phyloP scores from a whole-genome alignment of 768 basidiomycete species.

The Gymnopilus junonius region DNA sequence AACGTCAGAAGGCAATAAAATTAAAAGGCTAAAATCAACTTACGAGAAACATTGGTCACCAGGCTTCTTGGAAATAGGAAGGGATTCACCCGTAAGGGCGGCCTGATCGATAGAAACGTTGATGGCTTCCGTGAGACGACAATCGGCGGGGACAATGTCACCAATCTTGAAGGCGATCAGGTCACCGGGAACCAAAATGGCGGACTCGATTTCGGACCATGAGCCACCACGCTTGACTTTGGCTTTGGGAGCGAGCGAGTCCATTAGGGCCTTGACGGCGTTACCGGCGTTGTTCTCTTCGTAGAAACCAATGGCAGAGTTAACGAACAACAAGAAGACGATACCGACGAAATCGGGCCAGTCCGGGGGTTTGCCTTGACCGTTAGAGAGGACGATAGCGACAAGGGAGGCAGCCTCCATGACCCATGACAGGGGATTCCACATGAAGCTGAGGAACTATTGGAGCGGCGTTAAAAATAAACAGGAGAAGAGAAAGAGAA shows the following conservation, averaged over 20 bases:
- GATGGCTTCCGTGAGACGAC: constrained; percentile 94
- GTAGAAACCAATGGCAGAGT: constrained; percentile 98
- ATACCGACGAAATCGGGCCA: constrained; percentile 99
- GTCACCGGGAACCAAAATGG: constrained; percentile 92
- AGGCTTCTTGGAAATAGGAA: constrained; percentile 89
- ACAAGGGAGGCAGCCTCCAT: constrained; percentile 97
- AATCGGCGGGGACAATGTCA: constrained; percentile 97
- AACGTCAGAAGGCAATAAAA: constrained; percentile 6
- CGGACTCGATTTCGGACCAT: constrained; percentile 92
- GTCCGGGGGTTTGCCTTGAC: constrained; percentile 83
- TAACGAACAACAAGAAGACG: constrained; percentile 87
- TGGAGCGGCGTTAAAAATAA: constrained; percentile 1
- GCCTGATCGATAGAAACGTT: constrained; percentile 99
- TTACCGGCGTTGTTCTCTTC: constrained; percentile 98
- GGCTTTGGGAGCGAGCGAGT: constrained; percentile 97
- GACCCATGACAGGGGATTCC: constrained; percentile 99
- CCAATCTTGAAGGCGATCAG: constrained; percentile 99
- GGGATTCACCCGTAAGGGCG: constrained; percentile 95
- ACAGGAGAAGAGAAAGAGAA: neutral
- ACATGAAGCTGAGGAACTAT: constrained; percentile 96
- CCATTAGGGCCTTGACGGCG: constrained; percentile 99
- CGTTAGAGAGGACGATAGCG: constrained; percentile 96
- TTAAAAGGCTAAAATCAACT: constrained; percentile 36
- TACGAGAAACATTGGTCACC: constrained; percentile 99
- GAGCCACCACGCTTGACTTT: constrained; percentile 84